Percentiles rank a stretch among this genome's conserved stretches.
phyloP scores from a whole-genome alignment of 148 eudicot species.

The Beta vulgaris region DNA sequence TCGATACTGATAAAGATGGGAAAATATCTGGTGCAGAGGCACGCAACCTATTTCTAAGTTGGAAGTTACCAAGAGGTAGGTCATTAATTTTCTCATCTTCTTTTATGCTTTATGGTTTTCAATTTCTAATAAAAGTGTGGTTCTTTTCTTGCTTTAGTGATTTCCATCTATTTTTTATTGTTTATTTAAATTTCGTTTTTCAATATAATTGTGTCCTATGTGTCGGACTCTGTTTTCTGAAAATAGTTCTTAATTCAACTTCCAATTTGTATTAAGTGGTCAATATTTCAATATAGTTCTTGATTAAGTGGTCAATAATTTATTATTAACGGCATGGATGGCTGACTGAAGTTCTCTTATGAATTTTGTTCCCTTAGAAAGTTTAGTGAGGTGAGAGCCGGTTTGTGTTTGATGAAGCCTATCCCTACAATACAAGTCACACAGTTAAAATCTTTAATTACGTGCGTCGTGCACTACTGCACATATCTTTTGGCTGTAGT shows the following conservation, averaged over 20 bases:
- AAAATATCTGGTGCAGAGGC: slow-evolving; percentile 92
- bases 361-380: background rate
- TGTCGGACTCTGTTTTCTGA: no score
- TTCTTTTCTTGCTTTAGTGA: background rate
- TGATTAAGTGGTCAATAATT: background rate
- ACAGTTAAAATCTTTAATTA: no score
- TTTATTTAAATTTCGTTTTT: background rate
- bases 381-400: background rate
- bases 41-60: slow-evolving; percentile 81
- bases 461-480: background rate
- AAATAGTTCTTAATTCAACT: no score
- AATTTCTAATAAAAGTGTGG: background rate
- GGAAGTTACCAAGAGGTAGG: slow-evolving; percentile 92
- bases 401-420: background rate
- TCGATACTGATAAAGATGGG: slow-evolving; percentile 90
- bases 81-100: slow-evolving; percentile 9
- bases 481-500: background rate
- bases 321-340: background rate
- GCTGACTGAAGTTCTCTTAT: background rate
- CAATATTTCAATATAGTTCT: no score
- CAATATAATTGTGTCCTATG: background rate
- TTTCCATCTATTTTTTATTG: background rate
- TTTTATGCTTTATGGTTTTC: background rate
- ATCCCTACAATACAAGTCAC: background rate
- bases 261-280: no score